phyloP scores from a whole-genome alignment of 495 filamentous ascomycete species.

The Daldinia childiae region DNA sequence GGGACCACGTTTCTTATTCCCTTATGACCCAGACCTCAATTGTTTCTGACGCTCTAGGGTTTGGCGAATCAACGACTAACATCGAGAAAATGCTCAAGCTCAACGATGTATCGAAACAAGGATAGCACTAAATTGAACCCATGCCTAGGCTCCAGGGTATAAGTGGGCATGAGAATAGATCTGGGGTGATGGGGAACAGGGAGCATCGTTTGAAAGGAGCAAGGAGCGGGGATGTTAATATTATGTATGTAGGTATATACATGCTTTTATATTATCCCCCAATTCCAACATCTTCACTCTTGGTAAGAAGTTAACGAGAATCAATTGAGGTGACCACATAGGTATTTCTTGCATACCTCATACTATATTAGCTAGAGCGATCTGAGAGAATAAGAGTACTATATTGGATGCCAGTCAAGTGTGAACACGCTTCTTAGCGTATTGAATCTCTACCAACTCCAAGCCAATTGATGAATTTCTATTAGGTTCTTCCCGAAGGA shows the following conservation, averaged over 20 bases:
- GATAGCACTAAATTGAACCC: neutral
- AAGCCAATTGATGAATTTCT: slow-evolving; percentile 22
- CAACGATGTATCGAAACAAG: neutral
- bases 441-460: slow-evolving; percentile 21
- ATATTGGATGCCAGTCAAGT: slow-evolving; percentile 21
- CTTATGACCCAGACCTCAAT: slow-evolving; percentile 1
- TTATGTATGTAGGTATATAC: neutral
- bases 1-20: slow-evolving; percentile 13
- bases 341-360: neutral
- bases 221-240: slow-evolving; percentile 29
- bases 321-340: slow-evolving; percentile 6
- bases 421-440: slow-evolving; percentile 19
- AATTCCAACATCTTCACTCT: neutral
- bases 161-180: slow-evolving; percentile 14
- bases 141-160: neutral
- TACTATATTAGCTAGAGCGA: slow-evolving; percentile 8
- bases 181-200: slow-evolving; percentile 20
- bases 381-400: slow-evolving; percentile 5
- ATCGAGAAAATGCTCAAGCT: neutral
- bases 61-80: neutral
- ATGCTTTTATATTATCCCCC: slow-evolving; percentile 28
- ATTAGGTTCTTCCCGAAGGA: slow-evolving; percentile 8
- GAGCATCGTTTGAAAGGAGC: slow-evolving; percentile 25
- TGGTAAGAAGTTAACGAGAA: neutral
- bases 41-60: neutral